Evolutionary conservation across 164 flowering plant species (phyloP).

Genomic region (Litsea cubeba): DNA sequence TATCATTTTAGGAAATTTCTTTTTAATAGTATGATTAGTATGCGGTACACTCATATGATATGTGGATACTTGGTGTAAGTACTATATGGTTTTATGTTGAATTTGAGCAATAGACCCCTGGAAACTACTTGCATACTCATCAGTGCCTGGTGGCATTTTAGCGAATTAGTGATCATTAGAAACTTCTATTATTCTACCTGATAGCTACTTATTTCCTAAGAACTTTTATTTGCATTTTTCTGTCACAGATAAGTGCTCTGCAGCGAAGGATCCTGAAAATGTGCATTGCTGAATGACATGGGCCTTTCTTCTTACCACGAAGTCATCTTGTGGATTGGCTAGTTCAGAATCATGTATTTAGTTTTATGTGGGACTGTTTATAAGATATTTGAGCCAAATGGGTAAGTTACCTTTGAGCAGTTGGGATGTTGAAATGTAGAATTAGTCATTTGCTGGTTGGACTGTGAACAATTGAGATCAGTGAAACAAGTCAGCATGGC

Average conservation of each 20-base stretch:
- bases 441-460: slow-evolving; percentile 1
- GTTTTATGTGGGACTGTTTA: slow-evolving; percentile 3
- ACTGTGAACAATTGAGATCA: slow-evolving; percentile 2
- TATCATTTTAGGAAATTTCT: too few relatives aligned
- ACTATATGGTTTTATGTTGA: background rate
- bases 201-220: background rate
- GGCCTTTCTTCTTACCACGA: background rate
- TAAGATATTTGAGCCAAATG: slow-evolving; percentile 5
- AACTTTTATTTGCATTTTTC: background rate
- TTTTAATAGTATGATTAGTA: too few relatives aligned
- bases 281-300: background rate
- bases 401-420: background rate
- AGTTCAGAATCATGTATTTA: slow-evolving; percentile 5
- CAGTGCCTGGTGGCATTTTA: background rate
- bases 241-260: background rate
- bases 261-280: background rate
- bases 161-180: background rate
- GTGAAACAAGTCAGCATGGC: slow-evolving; percentile 18
- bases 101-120: background rate
- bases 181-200: background rate
- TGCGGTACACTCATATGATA: too few relatives aligned
- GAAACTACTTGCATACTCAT: background rate
- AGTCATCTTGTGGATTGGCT: background rate
- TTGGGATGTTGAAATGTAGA: slow-evolving; percentile 3
- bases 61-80: too few relatives aligned